Percentiles rank a stretch among this genome's conserved stretches.
These are phyloP conservation scores for Oenanthe sinensis DNA, from an alignment of 129 eudicot genomes.

Conservation along the genomic window DNA sequence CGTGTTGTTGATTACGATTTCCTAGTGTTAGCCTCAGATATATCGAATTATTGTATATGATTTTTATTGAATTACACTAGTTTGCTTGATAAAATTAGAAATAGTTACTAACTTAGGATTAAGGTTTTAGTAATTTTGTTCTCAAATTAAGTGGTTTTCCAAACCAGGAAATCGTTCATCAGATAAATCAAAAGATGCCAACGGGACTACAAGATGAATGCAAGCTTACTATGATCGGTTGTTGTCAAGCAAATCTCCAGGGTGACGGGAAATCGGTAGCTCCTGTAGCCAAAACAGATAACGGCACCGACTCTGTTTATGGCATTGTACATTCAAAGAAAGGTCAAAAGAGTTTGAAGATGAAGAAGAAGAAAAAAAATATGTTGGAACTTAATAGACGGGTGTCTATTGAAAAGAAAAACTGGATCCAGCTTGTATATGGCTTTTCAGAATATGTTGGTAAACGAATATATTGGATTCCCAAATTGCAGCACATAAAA, in stretches of 20 bases:
- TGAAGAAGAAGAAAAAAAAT: constrained; percentile 19
- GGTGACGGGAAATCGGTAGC: constrained; percentile 29
- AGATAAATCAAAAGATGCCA: constrained; percentile 59
- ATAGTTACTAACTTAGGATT: not conserved
- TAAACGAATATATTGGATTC: constrained; percentile 35
- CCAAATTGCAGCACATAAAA: constrained; percentile 59
- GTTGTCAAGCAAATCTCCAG: constrained; percentile 28
- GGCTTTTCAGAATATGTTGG: constrained; percentile 21
- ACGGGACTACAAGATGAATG: constrained; percentile 50
- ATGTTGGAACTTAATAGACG: constrained; percentile 26
- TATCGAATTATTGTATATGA: no score
- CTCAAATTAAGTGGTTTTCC: not conserved
- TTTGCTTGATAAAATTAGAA: not conserved
- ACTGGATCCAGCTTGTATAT: constrained; percentile 35
- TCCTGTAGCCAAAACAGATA: constrained; percentile 17
- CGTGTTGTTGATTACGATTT: not conserved
- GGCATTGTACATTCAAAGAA: constrained; percentile 3
- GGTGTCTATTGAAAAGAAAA: constrained; percentile 18
- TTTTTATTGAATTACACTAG: no score
- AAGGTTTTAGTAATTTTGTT: not conserved
- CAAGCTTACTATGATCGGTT: constrained; percentile 52
- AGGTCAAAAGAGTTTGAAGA: constrained; percentile 6
- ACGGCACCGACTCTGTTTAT: not conserved
- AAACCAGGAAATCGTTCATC: constrained; percentile 45
- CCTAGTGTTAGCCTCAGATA: not conserved